Percentiles rank a stretch among this genome's conserved stretches.
phyloP scores from a whole-genome alignment of 805 yeast genomes.

The Wickerhamomyces silvicola region DNA sequence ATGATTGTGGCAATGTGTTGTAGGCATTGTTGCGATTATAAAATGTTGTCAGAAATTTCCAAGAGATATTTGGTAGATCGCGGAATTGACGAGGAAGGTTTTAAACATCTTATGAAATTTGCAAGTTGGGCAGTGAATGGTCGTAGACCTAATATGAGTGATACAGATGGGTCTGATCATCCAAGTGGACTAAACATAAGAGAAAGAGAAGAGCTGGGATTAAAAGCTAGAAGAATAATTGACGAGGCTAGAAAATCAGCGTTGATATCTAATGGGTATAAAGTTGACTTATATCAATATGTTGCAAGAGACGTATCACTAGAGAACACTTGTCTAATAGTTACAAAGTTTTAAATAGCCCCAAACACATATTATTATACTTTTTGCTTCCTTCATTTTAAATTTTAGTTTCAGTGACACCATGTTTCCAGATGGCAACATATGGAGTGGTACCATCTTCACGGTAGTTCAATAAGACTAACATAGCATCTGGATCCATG shows the following conservation, averaged over 20 bases:
- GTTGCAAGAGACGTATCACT: constrained; percentile 50
- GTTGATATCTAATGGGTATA: constrained; percentile 32
- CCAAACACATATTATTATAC: too few relatives aligned
- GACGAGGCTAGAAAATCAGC: constrained; percentile 66
- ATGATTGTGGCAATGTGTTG: constrained; percentile 89
- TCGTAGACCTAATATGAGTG: constrained; percentile 32
- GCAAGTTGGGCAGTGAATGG: constrained; percentile 92
- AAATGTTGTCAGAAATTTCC: constrained; percentile 36
- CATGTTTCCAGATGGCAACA: constrained; percentile 99
- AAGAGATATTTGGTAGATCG: constrained; percentile 14
- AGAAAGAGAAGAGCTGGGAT: constrained; percentile 57
- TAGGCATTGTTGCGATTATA: constrained; percentile 73
- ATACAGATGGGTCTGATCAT: constrained; percentile 36
- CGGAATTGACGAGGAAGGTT: constrained; percentile 29
- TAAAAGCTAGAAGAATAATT: constrained; percentile 60
- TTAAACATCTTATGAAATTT: constrained; percentile 49
- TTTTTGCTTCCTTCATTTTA: constrained; percentile 42
- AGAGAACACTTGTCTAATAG: constrained; percentile 60
- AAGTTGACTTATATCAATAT: constrained; percentile 51
- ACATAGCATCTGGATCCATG: constrained; percentile 99
- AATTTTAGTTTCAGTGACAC: constrained; percentile 84
- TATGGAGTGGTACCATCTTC: constrained; percentile 98
- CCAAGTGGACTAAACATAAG: constrained; percentile 36
- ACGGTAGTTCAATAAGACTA: constrained; percentile 97
- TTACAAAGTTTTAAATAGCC: too few relatives aligned